A percentile compares a stretch with the other conserved stretches of the same genome.
phyloP scores from a whole-genome alignment of 768 basidiomycete genomes.

The Naematelia encephala region DNA sequence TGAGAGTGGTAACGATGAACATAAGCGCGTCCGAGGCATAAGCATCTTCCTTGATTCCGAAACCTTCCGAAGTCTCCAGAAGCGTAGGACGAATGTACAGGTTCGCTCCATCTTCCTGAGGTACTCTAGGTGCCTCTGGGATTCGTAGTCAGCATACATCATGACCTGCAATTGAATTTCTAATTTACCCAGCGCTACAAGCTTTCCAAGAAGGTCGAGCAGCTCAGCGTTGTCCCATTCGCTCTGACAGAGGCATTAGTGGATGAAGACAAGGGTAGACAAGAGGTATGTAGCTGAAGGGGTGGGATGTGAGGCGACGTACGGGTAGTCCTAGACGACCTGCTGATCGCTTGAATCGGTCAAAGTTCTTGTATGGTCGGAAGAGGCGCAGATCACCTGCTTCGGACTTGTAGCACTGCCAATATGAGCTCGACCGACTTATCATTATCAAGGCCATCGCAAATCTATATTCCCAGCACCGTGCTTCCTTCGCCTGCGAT shows the following conservation, averaged over 20 bases:
- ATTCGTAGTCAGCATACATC: not conserved
- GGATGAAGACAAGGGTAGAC: not conserved
- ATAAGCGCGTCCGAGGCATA: constrained; percentile 39
- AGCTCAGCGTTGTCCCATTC: constrained; percentile 44
- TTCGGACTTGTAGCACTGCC: constrained; percentile 61
- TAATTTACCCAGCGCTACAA: constrained; percentile 38
- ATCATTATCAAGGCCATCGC: no score
- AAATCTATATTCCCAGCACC: not conserved
- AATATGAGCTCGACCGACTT: not conserved
- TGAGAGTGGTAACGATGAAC: constrained; percentile 38
- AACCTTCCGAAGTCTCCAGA: constrained; percentile 41
- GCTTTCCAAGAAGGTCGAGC: constrained; percentile 36
- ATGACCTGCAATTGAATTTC: not conserved
- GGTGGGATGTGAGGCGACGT: constrained; percentile 6
- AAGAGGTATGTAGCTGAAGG: not conserved
- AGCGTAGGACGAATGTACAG: constrained; percentile 46
- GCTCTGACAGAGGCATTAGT: constrained; percentile 17
- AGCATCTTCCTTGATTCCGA: constrained; percentile 42
- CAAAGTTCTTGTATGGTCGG: constrained; percentile 96
- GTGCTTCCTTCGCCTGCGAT: not conserved
- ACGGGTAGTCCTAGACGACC: constrained; percentile 41
- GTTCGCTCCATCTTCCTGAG: constrained; percentile 35
- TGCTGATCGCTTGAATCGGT: constrained; percentile 69
- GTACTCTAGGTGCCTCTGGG: constrained; percentile 35
- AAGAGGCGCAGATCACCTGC: constrained; percentile 74